Base-by-base conservation (phyloP, 164 flowering plant species). In the Vitis cinerea region DNA sequence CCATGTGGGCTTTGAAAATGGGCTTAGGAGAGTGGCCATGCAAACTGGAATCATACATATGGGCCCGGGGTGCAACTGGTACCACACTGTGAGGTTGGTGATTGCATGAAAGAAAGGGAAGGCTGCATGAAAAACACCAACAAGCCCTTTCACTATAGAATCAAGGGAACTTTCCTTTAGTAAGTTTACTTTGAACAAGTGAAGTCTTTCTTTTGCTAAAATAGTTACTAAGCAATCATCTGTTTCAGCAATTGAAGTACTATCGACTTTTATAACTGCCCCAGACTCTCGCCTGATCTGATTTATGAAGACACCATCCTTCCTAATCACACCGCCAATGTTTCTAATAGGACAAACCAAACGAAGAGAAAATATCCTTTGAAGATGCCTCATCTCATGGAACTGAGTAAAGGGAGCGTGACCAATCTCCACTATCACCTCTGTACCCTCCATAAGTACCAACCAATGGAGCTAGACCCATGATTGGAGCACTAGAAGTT, bases 311-410 rank as follows among this genome's bases (percentile, higher is more conserved):
- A 74, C 72, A 72, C 98, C 98, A 79, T 92, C 92, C 67, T 89
- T 94, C 15, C 98, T 97, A 73, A 94, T 94, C 55, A 92, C 97
- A 75, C 89, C 89, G 63, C 97, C 97, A 78, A 94, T 85, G 72
- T 90, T 89, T 15, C 78, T 84, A 80, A 83, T 84, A 15, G 93
- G 89, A 50, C 97, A 94, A 54, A 92, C 82, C 79, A 94, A 57
- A 61, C 92, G 88, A 64, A 94, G 85, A 70, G 85, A 83, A 73
- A 92, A 92, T 66, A 19, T 94, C 98, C 82, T 84, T 89, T 58
- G 93, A 74, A 72, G 93, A 79, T 19, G 74, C 55, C 50, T 90
- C 97, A 76, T 83, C 88, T 64, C 94, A 84, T 50, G 92, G 84
- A 78, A 78, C 82, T 29, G 94, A 77, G 71, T 85, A 89, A 59